Evolutionary conservation across 495 filamentous ascomycete genomes (phyloP).

Genomic region (Lepraria neglecta): DNA sequence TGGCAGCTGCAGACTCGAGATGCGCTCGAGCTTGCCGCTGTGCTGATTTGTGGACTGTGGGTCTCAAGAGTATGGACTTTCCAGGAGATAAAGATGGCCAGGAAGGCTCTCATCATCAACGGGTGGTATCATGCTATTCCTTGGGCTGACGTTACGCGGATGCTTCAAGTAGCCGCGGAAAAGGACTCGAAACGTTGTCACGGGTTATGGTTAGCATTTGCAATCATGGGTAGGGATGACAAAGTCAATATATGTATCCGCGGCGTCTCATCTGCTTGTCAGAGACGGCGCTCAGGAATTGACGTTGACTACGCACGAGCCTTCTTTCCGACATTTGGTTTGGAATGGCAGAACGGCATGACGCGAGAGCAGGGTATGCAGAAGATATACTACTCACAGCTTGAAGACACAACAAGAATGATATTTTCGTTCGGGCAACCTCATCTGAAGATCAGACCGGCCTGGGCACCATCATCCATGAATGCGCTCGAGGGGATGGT

Average conservation of each 20-base stretch:
- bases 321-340: constrained; percentile 15
- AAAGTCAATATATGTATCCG: neutral
- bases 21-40: constrained; percentile 7
- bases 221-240: neutral
- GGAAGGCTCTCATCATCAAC: constrained; percentile 6
- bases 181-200: neutral
- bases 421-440: constrained; percentile 9
- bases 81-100: constrained; percentile 19
- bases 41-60: constrained; percentile 15
- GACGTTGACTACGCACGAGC: constrained; percentile 21
- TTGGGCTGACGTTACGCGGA: neutral
- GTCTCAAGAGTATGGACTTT: constrained; percentile 16
- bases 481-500: constrained; percentile 7
- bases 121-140: neutral
- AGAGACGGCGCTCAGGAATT: neutral
- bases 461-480: constrained; percentile 18
- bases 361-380: constrained; percentile 20
- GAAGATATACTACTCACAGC: constrained; percentile 13
- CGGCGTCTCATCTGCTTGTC: neutral
- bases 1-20: constrained; percentile 11
- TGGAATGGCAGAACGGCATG: constrained; percentile 17
- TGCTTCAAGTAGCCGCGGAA: neutral
- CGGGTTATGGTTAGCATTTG: neutral
- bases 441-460: constrained; percentile 7
- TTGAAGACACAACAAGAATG: neutral